Evolutionary conservation across 148 eudicot genomes (phyloP).

Genomic region (Camellia lanceoleosa): DNA sequence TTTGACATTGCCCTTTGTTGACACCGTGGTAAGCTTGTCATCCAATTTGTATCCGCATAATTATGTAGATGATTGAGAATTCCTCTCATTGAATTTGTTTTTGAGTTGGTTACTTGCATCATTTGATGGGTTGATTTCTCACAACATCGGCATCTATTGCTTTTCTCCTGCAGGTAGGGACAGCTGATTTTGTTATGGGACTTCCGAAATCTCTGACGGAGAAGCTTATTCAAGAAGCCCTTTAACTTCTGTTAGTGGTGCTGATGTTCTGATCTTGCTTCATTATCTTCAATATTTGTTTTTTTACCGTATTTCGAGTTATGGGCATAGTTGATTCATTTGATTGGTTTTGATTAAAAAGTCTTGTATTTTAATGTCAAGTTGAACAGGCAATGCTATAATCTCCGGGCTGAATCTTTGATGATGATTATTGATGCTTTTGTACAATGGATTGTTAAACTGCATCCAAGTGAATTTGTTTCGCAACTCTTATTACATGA

Average conservation of each 20-base stretch:
- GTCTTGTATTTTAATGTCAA: too few relatives aligned
- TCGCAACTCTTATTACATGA: too few relatives aligned
- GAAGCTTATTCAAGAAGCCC: slow-evolving; percentile 43
- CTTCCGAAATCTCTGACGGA: slow-evolving; percentile 43
- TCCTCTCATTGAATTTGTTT: neutral
- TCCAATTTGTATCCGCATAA: neutral
- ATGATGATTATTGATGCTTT: too few relatives aligned
- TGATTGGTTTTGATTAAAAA: too few relatives aligned
- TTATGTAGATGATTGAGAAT: neutral
- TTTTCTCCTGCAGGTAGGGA: slow-evolving; percentile 36
- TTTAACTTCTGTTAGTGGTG: slow-evolving; percentile 5
- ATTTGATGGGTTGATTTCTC: neutral
- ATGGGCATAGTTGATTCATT: too few relatives aligned
- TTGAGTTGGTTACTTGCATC: neutral
- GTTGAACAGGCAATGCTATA: too few relatives aligned
- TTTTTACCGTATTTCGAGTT: too few relatives aligned
- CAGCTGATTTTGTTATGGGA: slow-evolving; percentile 50
- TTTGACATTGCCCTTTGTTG: slow-evolving; percentile 45
- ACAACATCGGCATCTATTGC: neutral
- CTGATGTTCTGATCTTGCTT: neutral
- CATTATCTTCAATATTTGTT: too few relatives aligned
- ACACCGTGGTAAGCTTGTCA: slow-evolving; percentile 41
- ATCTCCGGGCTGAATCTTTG: too few relatives aligned
- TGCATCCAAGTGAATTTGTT: too few relatives aligned
- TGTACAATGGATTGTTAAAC: too few relatives aligned